phyloP scores from a whole-genome alignment of 768 basidiomycete genomes.

The Russula earlei region DNA sequence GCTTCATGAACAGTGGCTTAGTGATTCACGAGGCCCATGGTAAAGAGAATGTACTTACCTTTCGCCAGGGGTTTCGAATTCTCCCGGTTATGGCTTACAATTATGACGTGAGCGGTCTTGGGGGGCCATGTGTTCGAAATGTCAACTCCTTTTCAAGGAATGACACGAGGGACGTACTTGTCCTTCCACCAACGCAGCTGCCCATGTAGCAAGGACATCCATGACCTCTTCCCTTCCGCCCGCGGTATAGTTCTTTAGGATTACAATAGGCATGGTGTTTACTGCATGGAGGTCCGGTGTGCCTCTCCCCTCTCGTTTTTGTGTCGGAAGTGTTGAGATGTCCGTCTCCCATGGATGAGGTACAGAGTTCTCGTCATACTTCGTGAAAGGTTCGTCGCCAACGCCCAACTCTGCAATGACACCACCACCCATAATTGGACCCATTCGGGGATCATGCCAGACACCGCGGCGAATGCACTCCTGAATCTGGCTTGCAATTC shows the following conservation, averaged over 20 bases:
- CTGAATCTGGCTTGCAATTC: conserved; percentile 31
- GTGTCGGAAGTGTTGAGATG: background rate
- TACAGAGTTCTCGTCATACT: conserved; percentile 27
- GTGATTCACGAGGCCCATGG: background rate
- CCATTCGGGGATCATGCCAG: conserved; percentile 84
- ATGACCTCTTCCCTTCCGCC: conserved; percentile 61
- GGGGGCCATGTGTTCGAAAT: background rate
- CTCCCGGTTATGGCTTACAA: conserved; percentile 84
- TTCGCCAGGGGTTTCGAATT: conserved; percentile 77
- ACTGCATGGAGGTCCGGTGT: conserved; percentile 39
- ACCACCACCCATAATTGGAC: conserved; percentile 79
- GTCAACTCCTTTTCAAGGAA: background rate
- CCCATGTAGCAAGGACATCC: conserved; percentile 75
- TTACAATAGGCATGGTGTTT: conserved; percentile 69
- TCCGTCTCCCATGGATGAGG: background rate
- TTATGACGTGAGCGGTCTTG: conserved; percentile 85
- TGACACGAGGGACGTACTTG: conserved; percentile 37
- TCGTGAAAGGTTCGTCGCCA: conserved; percentile 56
- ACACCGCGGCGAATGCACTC: conserved; percentile 49
- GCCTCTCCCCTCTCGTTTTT: conserved; percentile 1
- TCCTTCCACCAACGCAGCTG: conserved; percentile 69
- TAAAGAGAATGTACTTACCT: conserved; percentile 35
- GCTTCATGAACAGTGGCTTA: conserved; percentile 34
- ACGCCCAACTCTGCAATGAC: conserved; percentile 78
- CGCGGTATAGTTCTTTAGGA: conserved; percentile 70